Evolutionary conservation across 2,329 filamentous ascomycete species (phyloP).

Genomic region (Alternaria triticina): DNA sequence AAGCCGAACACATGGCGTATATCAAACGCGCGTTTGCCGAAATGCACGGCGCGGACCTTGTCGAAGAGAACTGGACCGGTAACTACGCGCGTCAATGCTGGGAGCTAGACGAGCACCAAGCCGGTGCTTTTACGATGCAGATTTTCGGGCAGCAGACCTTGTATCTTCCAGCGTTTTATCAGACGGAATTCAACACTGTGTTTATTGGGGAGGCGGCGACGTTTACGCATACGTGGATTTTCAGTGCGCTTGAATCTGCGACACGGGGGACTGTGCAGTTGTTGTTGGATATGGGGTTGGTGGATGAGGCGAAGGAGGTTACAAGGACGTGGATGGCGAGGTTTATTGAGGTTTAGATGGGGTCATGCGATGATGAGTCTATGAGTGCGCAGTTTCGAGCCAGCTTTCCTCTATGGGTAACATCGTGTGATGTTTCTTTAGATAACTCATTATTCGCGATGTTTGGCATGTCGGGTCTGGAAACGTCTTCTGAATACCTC

Average conservation of each 20-base stretch:
- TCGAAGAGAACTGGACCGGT: slow-evolving; percentile 66
- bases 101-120: slow-evolving; percentile 64
- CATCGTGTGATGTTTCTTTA: no score
- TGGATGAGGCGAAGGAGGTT: slow-evolving; percentile 70
- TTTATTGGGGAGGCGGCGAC: slow-evolving; percentile 62
- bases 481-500: no score
- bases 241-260: slow-evolving; percentile 67
- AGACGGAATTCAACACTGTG: slow-evolving; percentile 69
- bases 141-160: slow-evolving; percentile 68
- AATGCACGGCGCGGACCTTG: slow-evolving; percentile 63
- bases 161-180: slow-evolving; percentile 72
- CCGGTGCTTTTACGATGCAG: slow-evolving; percentile 66
- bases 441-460: no score
- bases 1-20: slow-evolving; percentile 60
- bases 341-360: slow-evolving; percentile 55
- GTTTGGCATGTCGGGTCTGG: no score
- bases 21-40: slow-evolving; percentile 68
- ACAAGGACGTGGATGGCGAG: slow-evolving; percentile 70
- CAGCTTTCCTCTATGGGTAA: no score
- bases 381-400: no score
- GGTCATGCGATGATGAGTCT: no score
- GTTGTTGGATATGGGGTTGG: slow-evolving; percentile 65
- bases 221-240: slow-evolving; percentile 72
- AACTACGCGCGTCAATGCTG: slow-evolving; percentile 68
- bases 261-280: slow-evolving; percentile 68